Evolutionary conservation across 2,329 filamentous ascomycete species (phyloP), one percentile per base, ranked within the genome.

Genomic region (Botrytis hyacinthi): DNA sequence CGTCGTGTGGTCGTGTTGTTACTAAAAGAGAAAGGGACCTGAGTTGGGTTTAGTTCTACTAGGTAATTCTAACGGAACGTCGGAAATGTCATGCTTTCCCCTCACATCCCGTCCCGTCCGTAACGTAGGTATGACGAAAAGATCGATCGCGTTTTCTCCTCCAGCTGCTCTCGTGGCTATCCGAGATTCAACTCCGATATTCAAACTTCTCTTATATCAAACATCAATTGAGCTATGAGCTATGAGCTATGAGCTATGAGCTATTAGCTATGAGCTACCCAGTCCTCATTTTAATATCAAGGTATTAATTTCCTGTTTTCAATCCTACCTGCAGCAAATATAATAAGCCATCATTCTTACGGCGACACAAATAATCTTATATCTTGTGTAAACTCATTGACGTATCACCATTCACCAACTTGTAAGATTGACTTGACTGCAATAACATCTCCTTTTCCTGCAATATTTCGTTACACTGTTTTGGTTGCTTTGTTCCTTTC

Each of bases 61-160:
- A n/a, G n/a, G n/a, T n/a, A 42, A 42, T 42, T 37, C 37, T 5
- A 40, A 16, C 35, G 65, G 65, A 12, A 42, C 66, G 66, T 32
- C 66, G 66, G 66, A 57, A 42, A 68, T 68, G 66, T 57, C 68
- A 70, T 63, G 68, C 42, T 29, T 42, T 20, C 29, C n/a, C 29
- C 22, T 54, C 48, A 54, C 48, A 54, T 54, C 48, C 65, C 65
- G 16, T 51, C 63, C 63, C 65, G 26, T 51, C 63, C 63, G 12
- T 54, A n/a, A 35, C 32, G 65, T 29, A 54, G 26, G 65, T 54
- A 57, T 42, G 66, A 68, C 48, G 48, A 32, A 68, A 32, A 68
- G 66, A 68, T 68, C 37, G 66, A 68, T 68, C 48, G 48, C 66
- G 66, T 68, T 68, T 57, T 57, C 26, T 48, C 66, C 35, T 68